Evolutionary conservation across 2,329 filamentous ascomycete genomes (phyloP).

Genomic region (Sclerotinia nivalis): DNA sequence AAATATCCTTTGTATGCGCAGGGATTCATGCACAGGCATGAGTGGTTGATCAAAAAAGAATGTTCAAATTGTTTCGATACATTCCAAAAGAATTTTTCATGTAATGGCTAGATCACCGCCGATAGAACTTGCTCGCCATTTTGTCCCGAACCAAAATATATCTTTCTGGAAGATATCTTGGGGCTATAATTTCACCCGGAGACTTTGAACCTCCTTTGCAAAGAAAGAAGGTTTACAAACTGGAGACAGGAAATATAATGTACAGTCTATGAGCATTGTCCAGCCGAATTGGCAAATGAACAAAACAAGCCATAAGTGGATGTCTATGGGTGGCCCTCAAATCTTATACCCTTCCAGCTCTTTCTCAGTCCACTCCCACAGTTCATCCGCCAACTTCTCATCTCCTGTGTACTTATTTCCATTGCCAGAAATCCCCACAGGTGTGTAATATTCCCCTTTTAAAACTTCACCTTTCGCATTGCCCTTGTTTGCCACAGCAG

Average conservation of each 20-base stretch:
- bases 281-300: neutral
- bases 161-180: neutral
- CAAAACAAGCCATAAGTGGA: neutral
- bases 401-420: slow-evolving; percentile 33
- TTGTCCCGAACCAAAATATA: neutral
- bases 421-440: slow-evolving; percentile 41
- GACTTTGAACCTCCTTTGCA: neutral
- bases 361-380: slow-evolving; percentile 43
- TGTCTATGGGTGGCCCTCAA: neutral
- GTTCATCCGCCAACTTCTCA: slow-evolving; percentile 38
- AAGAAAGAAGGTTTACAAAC: neutral
- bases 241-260: neutral
- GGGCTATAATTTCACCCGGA: neutral
- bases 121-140: neutral
- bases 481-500: slow-evolving; percentile 34
- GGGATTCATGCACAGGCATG: neutral
- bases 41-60: neutral
- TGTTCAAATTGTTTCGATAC: no score
- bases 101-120: neutral
- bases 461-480: slow-evolving; percentile 25
- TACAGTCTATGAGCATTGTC: neutral
- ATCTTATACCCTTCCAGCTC: slow-evolving; percentile 31
- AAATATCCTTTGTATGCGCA: neutral
- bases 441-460: slow-evolving; percentile 45
- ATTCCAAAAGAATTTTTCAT: neutral